Percentiles rank a stretch among this genome's conserved stretches.
phyloP scores from a whole-genome alignment of 345 rosid species.

The Gossypium anomalum region DNA sequence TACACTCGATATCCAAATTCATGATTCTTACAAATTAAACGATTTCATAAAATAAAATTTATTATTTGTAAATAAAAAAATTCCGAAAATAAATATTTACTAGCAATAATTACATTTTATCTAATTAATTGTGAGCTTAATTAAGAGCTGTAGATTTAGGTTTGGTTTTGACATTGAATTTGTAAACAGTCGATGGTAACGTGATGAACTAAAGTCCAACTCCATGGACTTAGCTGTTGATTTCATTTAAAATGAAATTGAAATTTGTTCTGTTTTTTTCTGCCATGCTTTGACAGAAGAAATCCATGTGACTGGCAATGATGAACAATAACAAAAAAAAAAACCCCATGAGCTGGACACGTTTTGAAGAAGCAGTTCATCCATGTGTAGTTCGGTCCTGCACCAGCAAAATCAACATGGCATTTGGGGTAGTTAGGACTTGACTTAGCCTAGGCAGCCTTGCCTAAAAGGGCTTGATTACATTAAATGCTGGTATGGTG shows the following conservation, averaged over 20 bases:
- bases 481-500: not conserved
- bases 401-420: not conserved
- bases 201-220: not conserved
- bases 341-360: not conserved
- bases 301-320: not conserved
- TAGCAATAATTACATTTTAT: no score
- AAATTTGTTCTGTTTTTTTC: not conserved
- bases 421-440: not conserved
- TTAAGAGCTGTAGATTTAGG: not conserved
- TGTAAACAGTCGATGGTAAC: not conserved
- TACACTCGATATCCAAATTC: no score
- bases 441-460: not conserved
- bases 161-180: not conserved
- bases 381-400: not conserved
- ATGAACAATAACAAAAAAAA: not conserved
- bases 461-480: not conserved
- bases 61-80: no score
- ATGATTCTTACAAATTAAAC: no score
- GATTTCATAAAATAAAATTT: no score
- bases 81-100: no score
- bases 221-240: not conserved
- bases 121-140: not conserved
- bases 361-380: not conserved
- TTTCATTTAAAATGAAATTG: not conserved
- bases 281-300: not conserved